Percentiles rank a stretch among this genome's conserved stretches.
These are phyloP conservation scores for Ceratocystis lukuohia DNA, from an alignment of 2,329 filamentous ascomycete genomes.

Conservation along the genomic window DNA sequence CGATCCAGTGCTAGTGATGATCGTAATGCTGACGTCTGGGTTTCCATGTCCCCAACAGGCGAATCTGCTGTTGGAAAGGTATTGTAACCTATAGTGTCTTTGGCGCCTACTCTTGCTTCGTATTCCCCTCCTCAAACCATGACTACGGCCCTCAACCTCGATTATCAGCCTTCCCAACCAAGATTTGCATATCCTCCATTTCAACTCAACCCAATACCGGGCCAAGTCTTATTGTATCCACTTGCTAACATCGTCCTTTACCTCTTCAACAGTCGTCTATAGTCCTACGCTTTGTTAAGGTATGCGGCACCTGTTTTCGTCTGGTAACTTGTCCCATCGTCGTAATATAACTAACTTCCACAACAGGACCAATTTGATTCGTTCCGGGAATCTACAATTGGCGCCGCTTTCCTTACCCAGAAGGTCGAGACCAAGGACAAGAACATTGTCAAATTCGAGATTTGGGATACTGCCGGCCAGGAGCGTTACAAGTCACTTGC, in stretches of 20 bases:
- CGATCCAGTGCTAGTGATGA: slow-evolving; percentile 55
- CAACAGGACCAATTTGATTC: slow-evolving; percentile 90
- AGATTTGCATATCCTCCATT: background rate
- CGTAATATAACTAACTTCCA: background rate
- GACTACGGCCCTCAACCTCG: background rate
- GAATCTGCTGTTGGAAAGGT: slow-evolving; percentile 99
- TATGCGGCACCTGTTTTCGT: slow-evolving; percentile 30
- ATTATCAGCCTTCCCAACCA: background rate
- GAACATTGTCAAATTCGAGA: slow-evolving; percentile 99
- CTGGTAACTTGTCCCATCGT: background rate
- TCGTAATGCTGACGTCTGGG: slow-evolving; percentile 49
- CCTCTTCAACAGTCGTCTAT: slow-evolving; percentile 63
- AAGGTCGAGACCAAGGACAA: slow-evolving; percentile 96
- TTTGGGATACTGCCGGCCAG: slow-evolving; percentile 97
- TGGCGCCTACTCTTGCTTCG: background rate
- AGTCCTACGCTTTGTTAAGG: slow-evolving; percentile 96
- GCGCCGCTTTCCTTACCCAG: slow-evolving; percentile 96
- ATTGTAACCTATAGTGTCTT: slow-evolving; percentile 22
- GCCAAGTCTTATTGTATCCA: background rate
- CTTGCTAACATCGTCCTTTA: slow-evolving; percentile 22
- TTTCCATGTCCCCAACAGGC: slow-evolving; percentile 34
- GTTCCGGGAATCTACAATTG: slow-evolving; percentile 95
- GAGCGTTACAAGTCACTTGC: slow-evolving; percentile 98
- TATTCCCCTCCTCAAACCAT: background rate
- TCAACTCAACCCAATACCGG: background rate